Conservation (phyloP, 2,329 filamentous ascomycete genomes). For the Daldinia sp. region DNA sequence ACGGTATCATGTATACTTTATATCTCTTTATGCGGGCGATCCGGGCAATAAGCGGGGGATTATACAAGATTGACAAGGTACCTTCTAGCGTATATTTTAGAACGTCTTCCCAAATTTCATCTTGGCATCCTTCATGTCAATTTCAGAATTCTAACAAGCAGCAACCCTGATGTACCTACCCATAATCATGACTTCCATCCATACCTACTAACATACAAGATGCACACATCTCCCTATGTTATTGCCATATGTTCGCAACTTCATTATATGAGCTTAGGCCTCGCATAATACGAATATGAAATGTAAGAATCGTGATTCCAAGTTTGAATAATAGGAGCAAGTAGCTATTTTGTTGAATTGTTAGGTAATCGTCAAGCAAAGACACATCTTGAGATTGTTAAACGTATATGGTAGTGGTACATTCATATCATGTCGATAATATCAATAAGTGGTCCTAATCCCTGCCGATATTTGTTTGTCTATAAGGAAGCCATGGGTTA, state of each 20-base stretch:
- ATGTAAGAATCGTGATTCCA: neutral
- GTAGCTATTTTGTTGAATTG: neutral
- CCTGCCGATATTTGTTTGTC: constrained; percentile 19
- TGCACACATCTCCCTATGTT: neutral
- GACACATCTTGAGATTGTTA: neutral
- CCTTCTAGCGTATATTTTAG: constrained; percentile 44
- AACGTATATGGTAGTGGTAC: neutral
- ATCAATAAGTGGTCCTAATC: constrained; percentile 8
- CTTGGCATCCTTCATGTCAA: constrained; percentile 48
- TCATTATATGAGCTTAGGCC: neutral
- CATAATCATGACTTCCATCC: neutral
- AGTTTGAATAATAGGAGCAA: too few species aligned
- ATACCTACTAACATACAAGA: too few species aligned
- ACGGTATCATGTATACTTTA: constrained; percentile 27
- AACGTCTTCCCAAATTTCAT: constrained; percentile 41
- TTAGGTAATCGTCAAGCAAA: neutral
- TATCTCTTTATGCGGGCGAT: constrained; percentile 15
- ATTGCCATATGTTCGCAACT: neutral
- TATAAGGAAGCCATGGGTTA: constrained; percentile 20
- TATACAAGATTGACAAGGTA: neutral
- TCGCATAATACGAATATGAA: neutral
- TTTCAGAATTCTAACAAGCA: constrained; percentile 39
- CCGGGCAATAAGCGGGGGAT: neutral
- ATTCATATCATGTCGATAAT: neutral
- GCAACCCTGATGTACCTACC: constrained; percentile 31